Conservation (phyloP, 768 basidiomycete genomes). For the Phylloporus sp. region DNA sequence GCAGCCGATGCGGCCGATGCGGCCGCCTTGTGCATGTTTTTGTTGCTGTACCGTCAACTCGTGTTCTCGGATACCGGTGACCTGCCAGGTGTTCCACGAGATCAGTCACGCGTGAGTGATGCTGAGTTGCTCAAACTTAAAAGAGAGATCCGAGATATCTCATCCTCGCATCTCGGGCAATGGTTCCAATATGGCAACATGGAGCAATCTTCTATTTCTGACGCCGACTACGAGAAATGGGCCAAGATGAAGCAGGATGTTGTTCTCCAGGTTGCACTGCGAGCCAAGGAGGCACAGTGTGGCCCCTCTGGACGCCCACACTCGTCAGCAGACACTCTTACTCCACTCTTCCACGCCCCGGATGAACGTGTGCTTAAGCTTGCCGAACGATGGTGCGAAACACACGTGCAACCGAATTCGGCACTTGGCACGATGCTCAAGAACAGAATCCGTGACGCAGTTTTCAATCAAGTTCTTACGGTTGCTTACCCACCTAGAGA, state of each 20-base stretch:
- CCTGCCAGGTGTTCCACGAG: conserved; percentile 24
- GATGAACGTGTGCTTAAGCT: conserved; percentile 52
- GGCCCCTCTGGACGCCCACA: conserved; percentile 23
- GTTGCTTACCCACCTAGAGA: conserved; percentile 48
- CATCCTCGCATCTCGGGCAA: conserved; percentile 54
- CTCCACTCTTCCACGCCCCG: conserved; percentile 32
- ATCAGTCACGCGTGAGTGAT: conserved; percentile 43
- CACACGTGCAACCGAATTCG: conserved; percentile 60
- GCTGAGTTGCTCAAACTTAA: conserved; percentile 59
- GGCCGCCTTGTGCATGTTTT: conserved; percentile 72
- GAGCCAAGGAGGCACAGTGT: conserved; percentile 49
- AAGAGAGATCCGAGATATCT: conserved; percentile 69
- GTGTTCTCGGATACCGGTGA: conserved; percentile 45
- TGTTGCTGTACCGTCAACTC: conserved; percentile 77
- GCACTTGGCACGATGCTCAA: conserved; percentile 57
- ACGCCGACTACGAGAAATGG: conserved; percentile 50
- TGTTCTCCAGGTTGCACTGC: conserved; percentile 70
- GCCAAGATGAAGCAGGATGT: conserved; percentile 57
- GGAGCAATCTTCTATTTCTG: conserved; percentile 23
- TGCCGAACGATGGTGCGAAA: conserved; percentile 68
- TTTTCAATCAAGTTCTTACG: conserved; percentile 57
- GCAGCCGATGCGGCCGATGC: conserved; percentile 72
- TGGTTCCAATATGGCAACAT: conserved; percentile 43
- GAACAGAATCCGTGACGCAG: conserved; percentile 57
- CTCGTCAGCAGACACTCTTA: conserved; percentile 25